Evolutionary conservation across 176 grass and related monocot species (phyloP).

Genomic region (Cenchrus purpureus): DNA sequence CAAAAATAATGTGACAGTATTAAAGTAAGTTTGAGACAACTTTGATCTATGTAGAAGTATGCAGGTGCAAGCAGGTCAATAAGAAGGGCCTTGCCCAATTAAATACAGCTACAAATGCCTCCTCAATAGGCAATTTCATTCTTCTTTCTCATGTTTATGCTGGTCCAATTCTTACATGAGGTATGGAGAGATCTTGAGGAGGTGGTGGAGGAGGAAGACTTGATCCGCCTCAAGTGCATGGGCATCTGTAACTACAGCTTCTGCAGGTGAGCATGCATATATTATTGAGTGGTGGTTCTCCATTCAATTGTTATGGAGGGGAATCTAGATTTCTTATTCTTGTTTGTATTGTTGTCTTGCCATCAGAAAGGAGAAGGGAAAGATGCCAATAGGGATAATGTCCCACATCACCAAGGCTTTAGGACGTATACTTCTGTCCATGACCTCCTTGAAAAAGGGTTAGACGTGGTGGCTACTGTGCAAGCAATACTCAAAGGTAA

Average conservation of each 20-base stretch:
- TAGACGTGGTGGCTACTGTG: conserved; percentile 52
- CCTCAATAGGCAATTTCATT: not conserved
- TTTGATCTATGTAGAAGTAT: too few relatives aligned
- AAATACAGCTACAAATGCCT: conserved; percentile 85
- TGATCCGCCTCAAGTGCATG: conserved; percentile 89
- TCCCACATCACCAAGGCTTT: conserved; percentile 83
- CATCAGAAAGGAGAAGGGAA: conserved; percentile 69
- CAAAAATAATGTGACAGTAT: too few relatives aligned
- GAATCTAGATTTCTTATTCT: not conserved
- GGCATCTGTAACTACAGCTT: conserved; percentile 95
- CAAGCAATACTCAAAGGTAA: conserved; percentile 29
- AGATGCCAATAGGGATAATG: conserved; percentile 78
- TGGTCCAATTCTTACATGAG: conserved; percentile 35
- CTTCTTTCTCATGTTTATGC: not conserved
- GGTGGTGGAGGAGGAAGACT: conserved; percentile 35
- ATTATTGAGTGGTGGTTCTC: not conserved
- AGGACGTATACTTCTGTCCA: conserved; percentile 65
- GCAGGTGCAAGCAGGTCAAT: conserved; percentile 60
- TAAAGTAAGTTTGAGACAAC: too few relatives aligned
- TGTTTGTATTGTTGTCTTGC: conserved; percentile 7
- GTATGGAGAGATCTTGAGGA: conserved; percentile 79
- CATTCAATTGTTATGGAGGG: not conserved
- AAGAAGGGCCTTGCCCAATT: conserved; percentile 67
- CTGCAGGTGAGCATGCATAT: conserved; percentile 70
- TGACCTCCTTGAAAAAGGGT: conserved; percentile 64